These are phyloP conservation scores for Thelonectria blattea DNA, from an alignment of 2,329 filamentous ascomycete species.

Conservation along the genomic window DNA sequence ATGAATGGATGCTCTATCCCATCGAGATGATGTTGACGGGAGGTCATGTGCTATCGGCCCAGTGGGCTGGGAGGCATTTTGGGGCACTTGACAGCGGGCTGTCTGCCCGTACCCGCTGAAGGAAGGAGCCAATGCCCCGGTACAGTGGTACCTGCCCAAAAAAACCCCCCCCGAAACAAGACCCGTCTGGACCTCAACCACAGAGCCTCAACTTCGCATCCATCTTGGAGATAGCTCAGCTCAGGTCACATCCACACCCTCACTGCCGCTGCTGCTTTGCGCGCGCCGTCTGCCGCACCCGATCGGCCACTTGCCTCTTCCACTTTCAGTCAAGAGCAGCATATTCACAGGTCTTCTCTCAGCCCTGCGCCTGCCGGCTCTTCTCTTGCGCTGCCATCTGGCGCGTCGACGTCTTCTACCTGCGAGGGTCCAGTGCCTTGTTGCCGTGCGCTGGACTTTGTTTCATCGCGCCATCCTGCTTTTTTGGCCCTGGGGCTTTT, in stretches of 20 bases:
- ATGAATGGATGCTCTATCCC: no score
- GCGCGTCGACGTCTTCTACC: conserved; percentile 2
- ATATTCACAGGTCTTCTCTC: no score
- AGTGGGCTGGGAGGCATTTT: not conserved
- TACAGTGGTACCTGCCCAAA: not conserved
- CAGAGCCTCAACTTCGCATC: conserved; percentile 25
- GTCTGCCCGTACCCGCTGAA: not conserved
- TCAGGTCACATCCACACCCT: conserved; percentile 16
- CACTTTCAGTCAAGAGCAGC: conserved; percentile 1
- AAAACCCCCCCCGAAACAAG: conserved; percentile 2
- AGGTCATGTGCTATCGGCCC: conserved; percentile 9
- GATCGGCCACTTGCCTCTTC: not conserved
- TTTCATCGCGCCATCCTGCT: conserved; percentile 20
- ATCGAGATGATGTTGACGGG: not conserved
- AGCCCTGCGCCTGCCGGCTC: not conserved
- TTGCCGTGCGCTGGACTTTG: conserved; percentile 8
- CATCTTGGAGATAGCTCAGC: conserved; percentile 22
- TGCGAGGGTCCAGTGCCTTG: conserved; percentile 7
- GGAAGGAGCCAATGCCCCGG: conserved; percentile 6
- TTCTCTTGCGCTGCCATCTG: not conserved
- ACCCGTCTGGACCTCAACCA: conserved; percentile 3
- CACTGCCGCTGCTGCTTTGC: not conserved
- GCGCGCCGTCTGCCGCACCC: conserved; percentile 6
- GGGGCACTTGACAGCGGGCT: no score
- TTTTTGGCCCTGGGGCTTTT: not conserved